A percentile compares a stretch with the other conserved stretches of the same genome.
Conservation (phyloP, 345 rosid species). For the Rhodamnia rubescens region DNA sequence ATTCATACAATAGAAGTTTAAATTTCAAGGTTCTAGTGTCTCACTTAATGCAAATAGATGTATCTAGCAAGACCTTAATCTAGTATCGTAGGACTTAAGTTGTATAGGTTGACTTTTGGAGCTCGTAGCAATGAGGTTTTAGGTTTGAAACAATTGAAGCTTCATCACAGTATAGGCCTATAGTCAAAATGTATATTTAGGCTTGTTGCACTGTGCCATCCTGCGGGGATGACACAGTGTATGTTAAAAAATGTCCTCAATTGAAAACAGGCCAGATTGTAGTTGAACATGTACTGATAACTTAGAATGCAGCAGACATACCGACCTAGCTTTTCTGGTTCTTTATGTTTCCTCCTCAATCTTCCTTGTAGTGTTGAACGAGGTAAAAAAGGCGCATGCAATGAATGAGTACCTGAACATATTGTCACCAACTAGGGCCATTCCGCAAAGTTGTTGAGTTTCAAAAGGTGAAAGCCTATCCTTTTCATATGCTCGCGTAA, state of each 20-base stretch:
- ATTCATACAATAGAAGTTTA: not conserved
- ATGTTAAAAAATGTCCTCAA: not conserved
- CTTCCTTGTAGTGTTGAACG: not conserved
- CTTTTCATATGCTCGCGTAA: not conserved
- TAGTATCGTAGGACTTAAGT: not conserved
- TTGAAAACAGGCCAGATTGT: not conserved
- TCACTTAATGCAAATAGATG: not conserved
- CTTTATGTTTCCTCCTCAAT: not conserved
- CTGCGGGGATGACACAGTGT: not conserved
- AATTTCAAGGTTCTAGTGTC: not conserved
- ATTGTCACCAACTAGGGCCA: not conserved
- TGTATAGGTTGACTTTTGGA: not conserved
- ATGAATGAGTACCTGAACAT: not conserved
- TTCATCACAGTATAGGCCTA: not conserved
- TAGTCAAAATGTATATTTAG: not conserved
- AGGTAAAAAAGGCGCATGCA: not conserved
- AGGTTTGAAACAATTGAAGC: not conserved
- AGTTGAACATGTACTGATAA: not conserved
- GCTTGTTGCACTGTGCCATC: not conserved
- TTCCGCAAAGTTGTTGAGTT: not conserved
- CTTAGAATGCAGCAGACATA: not conserved
- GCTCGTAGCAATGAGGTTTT: not conserved
- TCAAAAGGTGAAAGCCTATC: not conserved
- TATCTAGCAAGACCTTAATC: not conserved
- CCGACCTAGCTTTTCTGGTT: not conserved